Conservation (phyloP, 2,329 filamentous ascomycete genomes). For the Hymenoscyphus linearis region DNA sequence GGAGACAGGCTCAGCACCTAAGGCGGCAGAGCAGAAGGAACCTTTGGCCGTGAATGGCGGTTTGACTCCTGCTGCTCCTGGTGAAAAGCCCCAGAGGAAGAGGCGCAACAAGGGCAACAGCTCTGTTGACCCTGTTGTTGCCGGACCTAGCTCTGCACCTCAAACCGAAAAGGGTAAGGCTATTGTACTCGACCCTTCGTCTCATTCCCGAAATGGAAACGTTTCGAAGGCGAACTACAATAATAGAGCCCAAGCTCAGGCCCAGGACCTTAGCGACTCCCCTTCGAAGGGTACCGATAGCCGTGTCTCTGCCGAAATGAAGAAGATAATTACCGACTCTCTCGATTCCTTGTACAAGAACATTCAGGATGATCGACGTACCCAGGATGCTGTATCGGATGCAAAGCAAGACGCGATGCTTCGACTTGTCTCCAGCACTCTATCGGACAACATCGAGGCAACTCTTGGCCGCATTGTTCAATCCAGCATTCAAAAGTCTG, state of each 20-base stretch:
- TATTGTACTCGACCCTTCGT: conserved; percentile 31
- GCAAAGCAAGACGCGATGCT: conserved; percentile 67
- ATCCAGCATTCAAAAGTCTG: conserved; percentile 60
- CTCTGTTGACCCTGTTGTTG: conserved; percentile 21
- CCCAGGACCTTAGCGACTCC: conserved; percentile 36
- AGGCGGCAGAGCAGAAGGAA: conserved; percentile 34
- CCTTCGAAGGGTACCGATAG: conserved; percentile 43
- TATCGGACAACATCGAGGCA: conserved; percentile 63
- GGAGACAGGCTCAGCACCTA: conserved; percentile 34
- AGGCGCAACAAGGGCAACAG: conserved; percentile 66
- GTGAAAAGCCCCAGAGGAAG: conserved; percentile 59
- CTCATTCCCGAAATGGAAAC: conserved; percentile 25
- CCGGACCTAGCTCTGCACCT: conserved; percentile 15
- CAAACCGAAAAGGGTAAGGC: conserved; percentile 21
- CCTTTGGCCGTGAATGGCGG: conserved; percentile 24
- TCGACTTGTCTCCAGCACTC: conserved; percentile 60
- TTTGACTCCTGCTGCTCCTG: conserved; percentile 22
- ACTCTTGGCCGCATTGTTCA: conserved; percentile 46
- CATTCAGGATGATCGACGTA: conserved; percentile 62
- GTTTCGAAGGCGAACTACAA: conserved; percentile 19
- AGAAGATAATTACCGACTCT: conserved; percentile 49
- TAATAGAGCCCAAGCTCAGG: conserved; percentile 13
- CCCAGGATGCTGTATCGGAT: conserved; percentile 55
- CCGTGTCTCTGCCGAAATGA: conserved; percentile 43
- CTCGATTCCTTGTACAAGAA: conserved; percentile 58